Percentiles rank a stretch among this genome's conserved stretches.
phyloP scores from a whole-genome alignment of 192 early-diverging fungal species.

The Physocladia obscura region DNA sequence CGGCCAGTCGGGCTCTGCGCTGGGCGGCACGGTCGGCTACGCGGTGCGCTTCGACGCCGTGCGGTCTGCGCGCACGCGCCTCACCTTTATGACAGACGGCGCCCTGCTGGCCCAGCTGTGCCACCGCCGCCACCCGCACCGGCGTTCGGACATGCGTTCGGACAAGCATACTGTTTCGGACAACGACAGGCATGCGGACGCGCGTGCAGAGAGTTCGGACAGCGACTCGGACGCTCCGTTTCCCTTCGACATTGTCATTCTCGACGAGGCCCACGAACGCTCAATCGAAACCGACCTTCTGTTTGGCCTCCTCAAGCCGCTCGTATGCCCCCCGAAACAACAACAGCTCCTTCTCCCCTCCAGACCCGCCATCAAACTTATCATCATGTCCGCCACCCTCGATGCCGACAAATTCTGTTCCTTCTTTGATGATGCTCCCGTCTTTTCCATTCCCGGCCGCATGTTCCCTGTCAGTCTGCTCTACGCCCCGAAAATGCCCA shows the following conservation, averaged over 20 bases:
- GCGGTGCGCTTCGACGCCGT: conserved; percentile 52
- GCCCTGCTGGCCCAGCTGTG: conserved; percentile 41
- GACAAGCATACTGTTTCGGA: neutral
- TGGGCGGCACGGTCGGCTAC: conserved; percentile 41
- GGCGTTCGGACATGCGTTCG: neutral
- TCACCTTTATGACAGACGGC: conserved; percentile 62
- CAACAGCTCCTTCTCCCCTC: neutral
- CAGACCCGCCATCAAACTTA: conserved; percentile 45
- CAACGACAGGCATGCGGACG: neutral
- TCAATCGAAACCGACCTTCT: conserved; percentile 57
- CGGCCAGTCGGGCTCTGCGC: conserved; percentile 33
- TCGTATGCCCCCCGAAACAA: no score
- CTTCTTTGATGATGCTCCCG: conserved; percentile 77
- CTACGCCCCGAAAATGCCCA: conserved; percentile 56
- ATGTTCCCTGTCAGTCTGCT: conserved; percentile 54
- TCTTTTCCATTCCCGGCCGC: conserved; percentile 71
- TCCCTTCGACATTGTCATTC: conserved; percentile 39
- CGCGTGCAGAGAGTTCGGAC: neutral
- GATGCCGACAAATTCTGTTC: conserved; percentile 79
- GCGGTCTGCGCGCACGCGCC: conserved; percentile 26
- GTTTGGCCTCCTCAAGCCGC: conserved; percentile 49
- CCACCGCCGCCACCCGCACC: neutral
- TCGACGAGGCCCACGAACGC: conserved; percentile 64
- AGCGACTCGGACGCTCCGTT: neutral
- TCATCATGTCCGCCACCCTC: conserved; percentile 81